Conservation (phyloP, 768 basidiomycete species). For the Xerocomus spinulosus region DNA sequence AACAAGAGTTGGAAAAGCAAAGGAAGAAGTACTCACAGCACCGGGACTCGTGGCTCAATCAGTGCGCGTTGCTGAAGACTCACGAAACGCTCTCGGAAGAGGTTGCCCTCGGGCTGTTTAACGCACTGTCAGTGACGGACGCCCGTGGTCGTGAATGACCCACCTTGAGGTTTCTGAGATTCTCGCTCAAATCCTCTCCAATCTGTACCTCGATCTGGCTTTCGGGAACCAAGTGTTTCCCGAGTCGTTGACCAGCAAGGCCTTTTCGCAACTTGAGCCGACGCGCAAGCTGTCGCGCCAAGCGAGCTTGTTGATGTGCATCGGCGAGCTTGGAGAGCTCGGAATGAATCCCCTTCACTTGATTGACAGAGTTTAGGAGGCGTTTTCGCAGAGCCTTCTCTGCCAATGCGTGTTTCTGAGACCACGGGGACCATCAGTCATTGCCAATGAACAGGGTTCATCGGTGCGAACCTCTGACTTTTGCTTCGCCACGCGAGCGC, state of each 20-base stretch:
- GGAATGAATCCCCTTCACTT: slow-evolving; percentile 50
- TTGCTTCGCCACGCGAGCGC: slow-evolving; percentile 58
- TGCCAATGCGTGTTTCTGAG: slow-evolving; percentile 59
- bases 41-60: slow-evolving; percentile 79
- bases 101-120: slow-evolving; percentile 82
- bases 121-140: neutral
- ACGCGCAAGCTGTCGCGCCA: slow-evolving; percentile 38
- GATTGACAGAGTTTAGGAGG: slow-evolving; percentile 53
- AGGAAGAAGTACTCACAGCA: slow-evolving; percentile 49
- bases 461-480: slow-evolving; percentile 54
- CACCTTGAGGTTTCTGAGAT: slow-evolving; percentile 77
- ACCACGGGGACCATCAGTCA: neutral
- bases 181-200: slow-evolving; percentile 86
- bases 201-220: slow-evolving; percentile 78
- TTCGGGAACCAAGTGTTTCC: slow-evolving; percentile 73
- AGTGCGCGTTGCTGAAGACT: slow-evolving; percentile 86
- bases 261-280: slow-evolving; percentile 56
- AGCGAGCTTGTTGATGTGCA: slow-evolving; percentile 35
- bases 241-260: slow-evolving; percentile 68
- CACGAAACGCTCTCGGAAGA: slow-evolving; percentile 84
- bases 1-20: neutral
- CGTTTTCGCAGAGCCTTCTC: slow-evolving; percentile 58
- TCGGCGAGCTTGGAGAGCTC: slow-evolving; percentile 33
- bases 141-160: slow-evolving; percentile 13
- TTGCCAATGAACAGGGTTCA: neutral